Evolutionary conservation across 106 monocot species (phyloP), one percentile per base, ranked within the genome.

Genomic region (Xerophyta viscosa): DNA sequence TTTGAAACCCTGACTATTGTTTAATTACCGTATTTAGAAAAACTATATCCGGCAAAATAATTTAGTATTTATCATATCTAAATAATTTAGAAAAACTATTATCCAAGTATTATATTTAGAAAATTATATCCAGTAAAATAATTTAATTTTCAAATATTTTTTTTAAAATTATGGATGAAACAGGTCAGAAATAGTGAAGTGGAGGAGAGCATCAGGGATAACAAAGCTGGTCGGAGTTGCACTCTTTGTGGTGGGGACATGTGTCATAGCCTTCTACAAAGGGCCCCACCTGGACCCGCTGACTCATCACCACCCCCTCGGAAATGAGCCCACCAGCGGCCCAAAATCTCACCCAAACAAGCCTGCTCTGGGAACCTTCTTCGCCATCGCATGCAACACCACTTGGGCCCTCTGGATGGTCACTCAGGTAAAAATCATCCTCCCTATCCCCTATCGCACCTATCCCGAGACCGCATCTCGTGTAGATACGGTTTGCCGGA

Each of bases 341-440:
- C 3, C 23, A 27, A 51, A 10, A 24, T 4, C 17, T 10, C 23
- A 41, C n/a, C 12, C 46, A 3, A 54, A 21, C 2, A 21, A 6
- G 20, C 44, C 46, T 39, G 41, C 50, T 24, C 28, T 50, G 24
- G 61, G 62, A 8, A 37, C 33, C n/a, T 62, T 62, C 36, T 14
- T 63, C 4, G 43, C 62, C 51, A 15, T 68, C 11, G 10, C 20
- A 13, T 8, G 50, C 0, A 42, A 41, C 42, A 23, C 27, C 6
- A 21, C 29, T 24, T 60, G 61, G 61, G 39, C 69, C 20, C 24
- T 54, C 10, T 69, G 60, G 60, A 21, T 69, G 24, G 49, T 69
- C 8, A 25, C 59, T 23, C 61, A 50, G 58, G 67, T 67, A 20
- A n/a, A n/a, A n/a, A n/a, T n/a, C n/a, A n/a, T n/a, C n/a, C n/a